phyloP scores from a whole-genome alignment of 2,329 filamentous ascomycete genomes.

The Fonsecaea multimorphosa region DNA sequence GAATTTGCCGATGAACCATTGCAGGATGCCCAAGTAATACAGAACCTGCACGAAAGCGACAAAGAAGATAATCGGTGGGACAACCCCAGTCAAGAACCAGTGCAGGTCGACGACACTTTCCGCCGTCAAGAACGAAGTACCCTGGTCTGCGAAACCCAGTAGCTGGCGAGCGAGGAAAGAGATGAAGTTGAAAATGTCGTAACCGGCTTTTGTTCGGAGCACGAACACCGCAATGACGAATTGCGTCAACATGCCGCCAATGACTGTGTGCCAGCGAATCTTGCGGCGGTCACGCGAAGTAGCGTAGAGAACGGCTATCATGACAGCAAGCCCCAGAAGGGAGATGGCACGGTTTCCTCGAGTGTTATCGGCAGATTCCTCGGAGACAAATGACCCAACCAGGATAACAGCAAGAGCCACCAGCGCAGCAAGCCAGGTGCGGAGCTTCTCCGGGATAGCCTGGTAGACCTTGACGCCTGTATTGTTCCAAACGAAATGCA shows the following conservation, averaged over 20 bases:
- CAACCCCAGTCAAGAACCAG: constrained; percentile 78
- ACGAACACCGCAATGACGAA: constrained; percentile 91
- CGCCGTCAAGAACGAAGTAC: constrained; percentile 73
- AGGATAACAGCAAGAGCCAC: constrained; percentile 74
- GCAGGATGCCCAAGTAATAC: constrained; percentile 79
- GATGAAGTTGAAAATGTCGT: constrained; percentile 90
- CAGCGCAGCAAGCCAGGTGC: constrained; percentile 66
- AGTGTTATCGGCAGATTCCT: constrained; percentile 76
- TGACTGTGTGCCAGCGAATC: constrained; percentile 74
- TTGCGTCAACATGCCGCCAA: constrained; percentile 86
- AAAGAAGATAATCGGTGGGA: constrained; percentile 97
- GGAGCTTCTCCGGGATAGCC: constrained; percentile 69
- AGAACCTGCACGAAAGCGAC: constrained; percentile 87
- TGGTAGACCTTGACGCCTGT: constrained; percentile 65
- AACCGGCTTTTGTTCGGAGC: constrained; percentile 77
- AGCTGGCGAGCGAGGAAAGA: constrained; percentile 75
- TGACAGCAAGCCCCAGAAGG: constrained; percentile 76
- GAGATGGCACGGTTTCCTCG: constrained; percentile 80
- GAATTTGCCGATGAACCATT: constrained; percentile 90
- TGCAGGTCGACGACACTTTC: constrained; percentile 49
- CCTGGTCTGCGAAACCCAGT: constrained; percentile 75
- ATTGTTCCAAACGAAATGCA: constrained; percentile 71
- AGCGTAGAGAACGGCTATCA: constrained; percentile 69
- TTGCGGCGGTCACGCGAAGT: constrained; percentile 73
- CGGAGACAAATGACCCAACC: constrained; percentile 76